These are phyloP conservation scores for Pugionium dolabratum DNA, from an alignment of 345 rosid genomes.

Conservation along the genomic window DNA sequence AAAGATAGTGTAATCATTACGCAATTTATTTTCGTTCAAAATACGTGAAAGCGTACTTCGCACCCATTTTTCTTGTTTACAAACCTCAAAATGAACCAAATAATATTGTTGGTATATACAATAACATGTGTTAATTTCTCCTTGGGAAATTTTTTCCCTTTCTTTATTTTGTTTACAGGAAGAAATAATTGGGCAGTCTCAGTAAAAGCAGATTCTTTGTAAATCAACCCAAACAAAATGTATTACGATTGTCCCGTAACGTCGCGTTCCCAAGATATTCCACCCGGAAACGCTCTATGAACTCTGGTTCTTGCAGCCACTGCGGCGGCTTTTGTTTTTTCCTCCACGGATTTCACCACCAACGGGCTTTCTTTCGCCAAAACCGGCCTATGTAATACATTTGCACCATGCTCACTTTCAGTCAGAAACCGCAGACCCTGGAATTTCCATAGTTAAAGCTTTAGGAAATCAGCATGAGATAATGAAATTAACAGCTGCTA, in stretches of 20 bases:
- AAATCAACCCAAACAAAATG: background rate
- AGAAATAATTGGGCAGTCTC: conserved; percentile 19
- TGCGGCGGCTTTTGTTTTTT: conserved; percentile 20
- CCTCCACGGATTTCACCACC: conserved; percentile 32
- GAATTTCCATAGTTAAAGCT: conserved; percentile 34
- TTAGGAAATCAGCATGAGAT: conserved; percentile 4
- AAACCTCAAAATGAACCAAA: conserved; percentile 12
- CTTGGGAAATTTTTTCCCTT: background rate
- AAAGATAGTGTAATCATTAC: too few relatives aligned
- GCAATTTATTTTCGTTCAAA: background rate
- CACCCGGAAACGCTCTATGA: conserved; percentile 68
- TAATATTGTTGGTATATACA: conserved; percentile 9
- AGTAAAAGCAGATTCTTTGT: conserved; percentile 16
- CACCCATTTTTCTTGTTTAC: conserved; percentile 19
- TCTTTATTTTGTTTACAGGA: background rate
- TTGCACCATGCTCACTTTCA: conserved; percentile 46
- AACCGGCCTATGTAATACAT: conserved; percentile 36
- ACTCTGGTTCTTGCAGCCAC: conserved; percentile 46
- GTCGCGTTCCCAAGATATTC: conserved; percentile 61
- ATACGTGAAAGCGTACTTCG: conserved; percentile 8
- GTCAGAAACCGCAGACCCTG: conserved; percentile 86
- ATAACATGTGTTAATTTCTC: conserved; percentile 17
- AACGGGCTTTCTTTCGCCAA: conserved; percentile 32
- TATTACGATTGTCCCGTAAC: conserved; percentile 24
- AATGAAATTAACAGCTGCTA: background rate